Conservation (phyloP, 2,329 filamentous ascomycete genomes). For the Xylaria sp. region DNA sequence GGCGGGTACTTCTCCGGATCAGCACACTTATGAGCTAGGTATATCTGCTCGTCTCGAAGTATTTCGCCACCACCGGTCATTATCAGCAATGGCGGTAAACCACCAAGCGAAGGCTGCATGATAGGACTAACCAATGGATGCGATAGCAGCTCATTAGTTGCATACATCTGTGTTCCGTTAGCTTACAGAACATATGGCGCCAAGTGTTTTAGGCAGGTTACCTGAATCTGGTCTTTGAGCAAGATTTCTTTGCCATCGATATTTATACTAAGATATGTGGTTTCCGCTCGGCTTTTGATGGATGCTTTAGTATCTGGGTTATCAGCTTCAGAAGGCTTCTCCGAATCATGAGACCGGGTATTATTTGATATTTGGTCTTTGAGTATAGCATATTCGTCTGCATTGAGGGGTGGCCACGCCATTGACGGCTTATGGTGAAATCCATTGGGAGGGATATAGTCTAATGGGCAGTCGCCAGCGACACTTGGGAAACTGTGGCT, state of each 20-base stretch:
- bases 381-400: constrained; percentile 73
- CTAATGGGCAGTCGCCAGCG: constrained; percentile 74
- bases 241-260: constrained; percentile 77
- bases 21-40: constrained; percentile 92
- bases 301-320: constrained; percentile 29
- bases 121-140: constrained; percentile 92
- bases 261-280: constrained; percentile 67
- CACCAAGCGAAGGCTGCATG: constrained; percentile 88
- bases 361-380: constrained; percentile 62
- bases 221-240: constrained; percentile 92
- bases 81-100: constrained; percentile 86
- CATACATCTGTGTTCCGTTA: constrained; percentile 64
- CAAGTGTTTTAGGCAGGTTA: constrained; percentile 51
- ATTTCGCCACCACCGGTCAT: constrained; percentile 90
- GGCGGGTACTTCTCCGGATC: constrained; percentile 82
- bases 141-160: constrained; percentile 84
- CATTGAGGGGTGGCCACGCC: constrained; percentile 92
- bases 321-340: constrained; percentile 32
- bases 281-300: constrained; percentile 42
- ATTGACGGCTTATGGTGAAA: constrained; percentile 91
- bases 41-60: constrained; percentile 93
- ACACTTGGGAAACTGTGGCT: constrained; percentile 96
- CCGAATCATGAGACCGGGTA: constrained; percentile 43
- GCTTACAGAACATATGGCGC: constrained; percentile 32
- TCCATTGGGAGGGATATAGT: constrained; percentile 89